A percentile compares a stretch with the other conserved stretches of the same genome.
phyloP scores from a whole-genome alignment of 495 filamentous ascomycete genomes.

The Lophium mytilinum region DNA sequence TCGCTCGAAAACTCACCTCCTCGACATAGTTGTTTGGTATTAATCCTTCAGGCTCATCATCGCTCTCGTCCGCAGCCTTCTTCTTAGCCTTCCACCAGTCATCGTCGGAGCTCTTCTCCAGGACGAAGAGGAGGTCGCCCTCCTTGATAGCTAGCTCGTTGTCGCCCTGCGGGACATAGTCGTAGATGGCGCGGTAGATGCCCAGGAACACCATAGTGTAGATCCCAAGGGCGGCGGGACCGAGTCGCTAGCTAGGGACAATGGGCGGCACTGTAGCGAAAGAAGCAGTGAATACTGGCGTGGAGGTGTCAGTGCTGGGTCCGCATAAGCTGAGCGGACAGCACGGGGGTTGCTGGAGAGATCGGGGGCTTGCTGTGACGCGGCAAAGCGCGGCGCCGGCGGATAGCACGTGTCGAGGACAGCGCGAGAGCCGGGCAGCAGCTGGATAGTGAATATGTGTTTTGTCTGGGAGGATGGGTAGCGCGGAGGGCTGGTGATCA shows the following conservation, averaged over 20 bases:
- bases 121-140: constrained; percentile 83
- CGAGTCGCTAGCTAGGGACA: neutral
- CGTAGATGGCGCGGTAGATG: constrained; percentile 86
- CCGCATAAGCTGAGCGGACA: constrained; percentile 17
- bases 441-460: neutral
- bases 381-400: constrained; percentile 1
- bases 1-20: constrained; percentile 58
- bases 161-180: constrained; percentile 83
- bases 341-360: constrained; percentile 9
- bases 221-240: constrained; percentile 6
- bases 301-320: neutral
- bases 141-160: constrained; percentile 81
- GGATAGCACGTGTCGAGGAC: neutral
- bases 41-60: constrained; percentile 89
- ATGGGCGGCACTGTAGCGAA: neutral
- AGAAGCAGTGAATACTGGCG: constrained; percentile 8
- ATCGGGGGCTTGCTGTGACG: neutral
- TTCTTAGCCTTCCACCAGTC: constrained; percentile 99
- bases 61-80: constrained; percentile 81
- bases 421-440: neutral
- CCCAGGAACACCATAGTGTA: constrained; percentile 69
- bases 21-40: constrained; percentile 94
- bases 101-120: constrained; percentile 85
- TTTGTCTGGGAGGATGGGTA: too few relatives aligned
- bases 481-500: too few relatives aligned